These are phyloP conservation scores for Jamesozyma jinghongensis DNA, from an alignment of 805 yeast species.

Conservation along the genomic window DNA sequence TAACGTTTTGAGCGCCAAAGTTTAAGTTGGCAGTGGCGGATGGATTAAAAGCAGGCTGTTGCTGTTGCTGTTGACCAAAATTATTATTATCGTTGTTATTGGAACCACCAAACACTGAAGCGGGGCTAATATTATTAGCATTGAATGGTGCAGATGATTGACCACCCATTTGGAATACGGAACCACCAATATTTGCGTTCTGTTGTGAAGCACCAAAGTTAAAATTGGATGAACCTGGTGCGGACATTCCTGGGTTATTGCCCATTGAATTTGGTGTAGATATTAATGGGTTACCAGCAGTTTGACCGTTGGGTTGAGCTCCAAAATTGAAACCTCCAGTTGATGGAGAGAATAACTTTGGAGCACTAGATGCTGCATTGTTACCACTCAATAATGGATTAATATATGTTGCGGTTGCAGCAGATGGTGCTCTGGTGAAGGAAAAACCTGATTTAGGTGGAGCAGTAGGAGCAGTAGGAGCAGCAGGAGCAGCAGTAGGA, in stretches of 20 bases:
- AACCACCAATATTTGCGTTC: conserved; percentile 5
- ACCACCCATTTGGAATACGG: conserved; percentile 4
- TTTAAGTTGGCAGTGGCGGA: conserved; percentile 21
- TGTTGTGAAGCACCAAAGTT: conserved; percentile 2
- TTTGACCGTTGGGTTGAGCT: neutral
- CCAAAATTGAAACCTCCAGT: neutral
- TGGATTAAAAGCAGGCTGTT: conserved; percentile 12
- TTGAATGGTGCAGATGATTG: neutral
- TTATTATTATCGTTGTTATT: neutral
- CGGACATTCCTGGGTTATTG: neutral
- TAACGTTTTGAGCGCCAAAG: conserved; percentile 14
- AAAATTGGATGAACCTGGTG: neutral
- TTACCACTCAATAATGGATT: conserved; percentile 6
- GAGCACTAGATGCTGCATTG: neutral
- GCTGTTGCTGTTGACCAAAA: conserved; percentile 2
- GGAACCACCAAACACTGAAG: neutral
- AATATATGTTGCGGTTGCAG: neutral
- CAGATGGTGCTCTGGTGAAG: neutral
- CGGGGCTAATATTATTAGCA: neutral
- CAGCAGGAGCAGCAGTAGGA: neutral
- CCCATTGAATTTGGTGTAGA: neutral
- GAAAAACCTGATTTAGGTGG: neutral
- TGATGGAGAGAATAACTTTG: conserved; percentile 1
- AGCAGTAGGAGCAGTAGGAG: neutral
- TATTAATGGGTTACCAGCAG: conserved; percentile 2